Conservation (phyloP, 768 basidiomycete species). For the Gloeophyllum trabeum region DNA sequence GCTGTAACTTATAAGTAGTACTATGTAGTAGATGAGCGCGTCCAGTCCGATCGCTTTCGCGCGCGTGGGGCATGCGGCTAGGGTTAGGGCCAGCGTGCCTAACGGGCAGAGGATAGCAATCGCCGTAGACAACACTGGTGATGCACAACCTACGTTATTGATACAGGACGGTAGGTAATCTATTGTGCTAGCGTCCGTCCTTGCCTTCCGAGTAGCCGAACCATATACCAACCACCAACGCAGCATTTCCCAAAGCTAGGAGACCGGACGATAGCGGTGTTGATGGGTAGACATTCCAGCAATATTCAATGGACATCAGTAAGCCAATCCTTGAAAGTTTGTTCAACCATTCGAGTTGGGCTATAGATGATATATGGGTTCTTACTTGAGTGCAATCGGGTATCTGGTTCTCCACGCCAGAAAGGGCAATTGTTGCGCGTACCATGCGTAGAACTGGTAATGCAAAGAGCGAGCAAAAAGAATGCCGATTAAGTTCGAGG, state of each 20-base stretch:
- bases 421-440: constrained; percentile 83
- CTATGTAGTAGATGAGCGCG: too few species aligned
- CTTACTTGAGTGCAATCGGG: constrained; percentile 52
- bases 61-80: too few species aligned
- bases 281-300: constrained; percentile 85
- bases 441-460: constrained; percentile 99
- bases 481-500: constrained; percentile 87
- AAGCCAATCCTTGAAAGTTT: constrained; percentile 38
- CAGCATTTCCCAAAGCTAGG: constrained; percentile 37
- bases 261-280: constrained; percentile 52
- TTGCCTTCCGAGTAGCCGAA: constrained; percentile 36
- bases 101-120: too few species aligned
- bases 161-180: too few species aligned
- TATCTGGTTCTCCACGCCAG: constrained; percentile 66
- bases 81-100: too few species aligned
- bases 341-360: constrained; percentile 3
- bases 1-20: too few species aligned
- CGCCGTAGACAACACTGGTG: too few species aligned
- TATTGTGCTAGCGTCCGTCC: too few species aligned
- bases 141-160: too few species aligned
- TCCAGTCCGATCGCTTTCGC: too few species aligned
- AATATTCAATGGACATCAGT: constrained; percentile 60
- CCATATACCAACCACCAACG: constrained; percentile 46
- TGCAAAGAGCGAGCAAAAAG: constrained; percentile 89
- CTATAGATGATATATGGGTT: constrained; percentile 7